Evolutionary conservation across 1,284 basidiomycete species (phyloP).

Genomic region (Golubevia pallescens): DNA sequence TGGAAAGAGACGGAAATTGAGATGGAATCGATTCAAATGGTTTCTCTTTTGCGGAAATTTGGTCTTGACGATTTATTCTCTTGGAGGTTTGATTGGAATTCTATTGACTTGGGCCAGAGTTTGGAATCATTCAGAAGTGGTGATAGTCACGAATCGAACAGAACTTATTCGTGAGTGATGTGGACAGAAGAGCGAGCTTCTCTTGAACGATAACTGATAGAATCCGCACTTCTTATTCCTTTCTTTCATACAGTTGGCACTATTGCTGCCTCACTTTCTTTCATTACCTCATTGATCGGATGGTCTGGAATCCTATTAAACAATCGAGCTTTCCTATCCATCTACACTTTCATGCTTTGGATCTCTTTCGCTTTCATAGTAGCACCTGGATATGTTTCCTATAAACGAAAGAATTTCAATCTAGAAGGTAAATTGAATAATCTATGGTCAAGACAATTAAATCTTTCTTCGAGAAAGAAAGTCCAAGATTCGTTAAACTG

Average conservation of each 20-base stretch:
- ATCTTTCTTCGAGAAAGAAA: constrained; percentile 69
- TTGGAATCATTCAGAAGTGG: constrained; percentile 71
- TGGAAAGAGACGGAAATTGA: constrained; percentile 67
- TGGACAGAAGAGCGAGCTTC: no score
- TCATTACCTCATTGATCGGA: constrained; percentile 74
- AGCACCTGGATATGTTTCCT: constrained; percentile 75
- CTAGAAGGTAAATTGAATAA: constrained; percentile 76
- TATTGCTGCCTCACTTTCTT: constrained; percentile 69
- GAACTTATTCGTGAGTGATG: constrained; percentile 70
- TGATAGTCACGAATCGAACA: constrained; percentile 71
- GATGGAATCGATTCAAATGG: constrained; percentile 78
- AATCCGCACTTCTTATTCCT: not conserved
- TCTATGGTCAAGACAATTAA: constrained; percentile 73
- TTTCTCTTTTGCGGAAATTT: constrained; percentile 70
- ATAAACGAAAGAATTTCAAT: constrained; percentile 73
- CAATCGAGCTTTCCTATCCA: constrained; percentile 75
- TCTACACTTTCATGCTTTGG: constrained; percentile 77
- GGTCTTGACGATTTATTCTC: constrained; percentile 69
- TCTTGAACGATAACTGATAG: not conserved
- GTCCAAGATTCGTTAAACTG: constrained; percentile 74
- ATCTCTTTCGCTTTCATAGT: constrained; percentile 72
- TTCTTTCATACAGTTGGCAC: constrained; percentile 69
- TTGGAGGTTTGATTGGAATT: constrained; percentile 70
- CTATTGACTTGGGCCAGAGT: constrained; percentile 75
- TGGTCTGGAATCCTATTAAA: constrained; percentile 75